A percentile compares a stretch with the other conserved stretches of the same genome.
Conservation (phyloP, 2,329 filamentous ascomycete species). For the Penicillium sp. region DNA sequence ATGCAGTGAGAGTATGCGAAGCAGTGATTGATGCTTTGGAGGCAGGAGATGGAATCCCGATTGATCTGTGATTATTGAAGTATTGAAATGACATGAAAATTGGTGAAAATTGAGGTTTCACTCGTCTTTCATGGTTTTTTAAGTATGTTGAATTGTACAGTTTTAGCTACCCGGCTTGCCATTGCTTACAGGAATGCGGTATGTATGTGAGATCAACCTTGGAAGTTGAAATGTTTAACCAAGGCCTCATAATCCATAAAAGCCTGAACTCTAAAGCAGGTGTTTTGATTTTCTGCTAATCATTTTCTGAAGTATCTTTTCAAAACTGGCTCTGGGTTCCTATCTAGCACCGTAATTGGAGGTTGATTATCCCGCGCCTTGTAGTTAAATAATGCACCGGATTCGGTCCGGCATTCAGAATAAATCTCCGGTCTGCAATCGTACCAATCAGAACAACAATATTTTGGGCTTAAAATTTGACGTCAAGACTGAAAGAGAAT, state of each 20-base stretch:
- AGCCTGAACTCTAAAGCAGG: too few species aligned
- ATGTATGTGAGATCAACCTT: too few species aligned
- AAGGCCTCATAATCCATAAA: too few species aligned
- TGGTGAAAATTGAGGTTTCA: neutral
- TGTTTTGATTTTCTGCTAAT: too few species aligned
- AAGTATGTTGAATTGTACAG: neutral
- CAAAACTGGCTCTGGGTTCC: too few species aligned
- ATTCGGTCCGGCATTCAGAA: neutral
- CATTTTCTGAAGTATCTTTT: too few species aligned
- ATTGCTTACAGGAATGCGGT: too few species aligned
- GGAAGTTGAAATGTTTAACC: too few species aligned
- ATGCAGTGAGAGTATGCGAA: neutral
- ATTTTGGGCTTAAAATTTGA: neutral
- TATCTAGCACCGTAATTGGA: too few species aligned
- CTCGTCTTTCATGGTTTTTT: neutral
- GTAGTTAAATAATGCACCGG: neutral
- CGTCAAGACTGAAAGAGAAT: neutral
- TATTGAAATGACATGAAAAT: neutral
- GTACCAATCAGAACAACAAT: neutral
- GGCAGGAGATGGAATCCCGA: neutral
- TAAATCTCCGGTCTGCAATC: neutral
- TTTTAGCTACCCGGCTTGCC: neutral
- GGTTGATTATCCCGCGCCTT: neutral
- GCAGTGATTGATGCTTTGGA: neutral
- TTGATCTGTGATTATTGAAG: neutral